Evolutionary conservation across 2,329 filamentous ascomycete species (phyloP), one percentile per base, ranked within the genome.

Genomic region (Claviceps maximensis): DNA sequence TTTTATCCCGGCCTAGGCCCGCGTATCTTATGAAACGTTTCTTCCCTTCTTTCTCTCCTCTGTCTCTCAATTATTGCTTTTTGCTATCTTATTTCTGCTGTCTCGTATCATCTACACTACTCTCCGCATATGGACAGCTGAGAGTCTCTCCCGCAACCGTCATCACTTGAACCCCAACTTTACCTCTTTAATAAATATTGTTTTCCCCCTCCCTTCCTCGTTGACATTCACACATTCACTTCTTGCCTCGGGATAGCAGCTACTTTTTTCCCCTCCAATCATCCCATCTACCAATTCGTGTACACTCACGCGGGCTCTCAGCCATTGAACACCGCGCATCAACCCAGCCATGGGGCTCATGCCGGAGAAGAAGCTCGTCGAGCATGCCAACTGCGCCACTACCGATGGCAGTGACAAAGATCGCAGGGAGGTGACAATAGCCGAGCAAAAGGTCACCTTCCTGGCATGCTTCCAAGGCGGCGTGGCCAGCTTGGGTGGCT

Each of bases 401-500:
- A 49, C 44, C 42, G 45, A 51, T 36, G 49, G 41, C 1, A 33
- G 9, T 1, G 33, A 47, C 12, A 27, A 27, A 2, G 49, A 25
- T 23, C 50, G 40, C 33, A 49, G 33, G n/a, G 44, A 53, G 6
- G 23, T 36, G 13, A n/a, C 41, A 12, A 36, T 55, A 17, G 38
- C 45, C 10, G 25, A 57, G 44, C 51, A 69, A 47, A 64, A 59
- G 27, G 52, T 71, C 40, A 75, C 72, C 38, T 54, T 69, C 38
- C 54, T 71, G 10, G 73, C 75, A n/a, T 63, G 70, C 58, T 67
- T 75, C 53, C 67, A 80, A 33, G 77, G 76, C 33, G 59, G 69
- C 3, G 70, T 78, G 40, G 75, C 76, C 55, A 78, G 74, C 56
- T 72, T 79, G 52, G 76, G 77, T 58, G 73, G 78, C 51, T 74